Base-by-base conservation (phyloP, 1,284 basidiomycete species). In the Calocybe gambosa region DNA sequence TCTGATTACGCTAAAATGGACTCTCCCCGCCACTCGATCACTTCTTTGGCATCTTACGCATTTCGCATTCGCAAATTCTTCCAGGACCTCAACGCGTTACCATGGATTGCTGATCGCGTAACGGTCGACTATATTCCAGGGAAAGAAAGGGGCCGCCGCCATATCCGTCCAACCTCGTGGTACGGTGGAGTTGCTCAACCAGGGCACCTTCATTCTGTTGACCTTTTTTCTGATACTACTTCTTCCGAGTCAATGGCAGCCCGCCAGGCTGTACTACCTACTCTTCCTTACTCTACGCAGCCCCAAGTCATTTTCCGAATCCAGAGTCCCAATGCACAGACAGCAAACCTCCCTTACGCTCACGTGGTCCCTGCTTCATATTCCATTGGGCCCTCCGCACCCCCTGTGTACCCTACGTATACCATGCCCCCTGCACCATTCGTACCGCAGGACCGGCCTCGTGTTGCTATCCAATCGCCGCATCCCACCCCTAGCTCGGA, bases 81-180 rank as follows among this genome's bases (percentile, higher is more conserved):
- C 9, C 44, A 49, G 28, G 53, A 60, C 20, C 43, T 70, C 39
- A 61, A 66, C 25, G 52, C 57, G 0, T 57, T 71, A 1, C 69
- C 69, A 2, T 70, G 69, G 66, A 58, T 68, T 3, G 59, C 59
- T 5, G 62, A 65, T 9, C 62, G 68, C 16, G 62, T 68, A 2
- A 70, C 70, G 3, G 60, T 58, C 6, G 70, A 72, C 50, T 69
- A 69, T 41, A 60, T 64, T 49, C 70, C 70, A 5, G 65, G 63
- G 74, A 48, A 44, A 35, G 21, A 19, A n/a, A 52, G 43, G 43
- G 46, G 40, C 26, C 40, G 52, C 25, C 46, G 53, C 12, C 49
- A 50, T 36, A 45, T 34, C n/a, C 47, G 47, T 18, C 44, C 50
- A 10, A 34, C 28, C 2, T 47, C 50, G n/a, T 54, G 52, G 52